These are phyloP conservation scores for Camelina sativa DNA, from an alignment of 345 rosid genomes.

Conservation along the genomic window DNA sequence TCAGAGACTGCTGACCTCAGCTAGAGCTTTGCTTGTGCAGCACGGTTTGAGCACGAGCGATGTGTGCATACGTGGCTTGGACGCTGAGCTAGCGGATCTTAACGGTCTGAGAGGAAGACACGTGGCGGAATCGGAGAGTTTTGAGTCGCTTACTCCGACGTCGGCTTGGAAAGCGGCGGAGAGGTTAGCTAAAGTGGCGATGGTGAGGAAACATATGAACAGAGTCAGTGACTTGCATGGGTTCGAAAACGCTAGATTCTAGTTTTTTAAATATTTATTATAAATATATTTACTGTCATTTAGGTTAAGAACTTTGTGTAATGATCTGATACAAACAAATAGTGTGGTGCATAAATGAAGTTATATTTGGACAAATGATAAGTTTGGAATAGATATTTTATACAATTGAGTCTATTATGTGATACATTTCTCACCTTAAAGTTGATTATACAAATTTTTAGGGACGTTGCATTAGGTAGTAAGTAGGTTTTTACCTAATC, in stretches of 20 bases:
- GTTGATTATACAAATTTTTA: background rate
- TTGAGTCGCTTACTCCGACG: conserved; percentile 80
- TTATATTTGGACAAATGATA: conserved; percentile 13
- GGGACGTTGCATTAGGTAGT: conserved; percentile 9
- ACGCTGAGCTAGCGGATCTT: conserved; percentile 68
- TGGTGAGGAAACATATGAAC: conserved; percentile 87
- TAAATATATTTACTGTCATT: conserved; percentile 3
- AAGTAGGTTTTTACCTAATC: conserved; percentile 4
- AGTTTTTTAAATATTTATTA: conserved; percentile 18
- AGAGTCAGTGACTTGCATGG: conserved; percentile 97
- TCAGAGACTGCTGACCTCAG: conserved; percentile 66
- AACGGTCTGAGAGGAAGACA: conserved; percentile 47
- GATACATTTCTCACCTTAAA: conserved; percentile 3
- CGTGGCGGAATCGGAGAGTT: conserved; percentile 35
- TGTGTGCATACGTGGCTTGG: conserved; percentile 59
- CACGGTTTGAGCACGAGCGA: conserved; percentile 51
- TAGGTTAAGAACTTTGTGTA: conserved; percentile 32
- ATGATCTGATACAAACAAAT: conserved; percentile 31
- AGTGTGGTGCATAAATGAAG: conserved; percentile 30
- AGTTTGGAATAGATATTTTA: background rate
- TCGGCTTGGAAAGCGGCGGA: conserved; percentile 97
- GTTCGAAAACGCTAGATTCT: conserved; percentile 92
- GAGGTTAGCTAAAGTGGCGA: conserved; percentile 86
- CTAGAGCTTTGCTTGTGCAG: conserved; percentile 68
- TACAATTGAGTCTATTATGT: background rate